Evolutionary conservation across 75 land plant species (phyloP).

Genomic region (Sequoia sempervirens): DNA sequence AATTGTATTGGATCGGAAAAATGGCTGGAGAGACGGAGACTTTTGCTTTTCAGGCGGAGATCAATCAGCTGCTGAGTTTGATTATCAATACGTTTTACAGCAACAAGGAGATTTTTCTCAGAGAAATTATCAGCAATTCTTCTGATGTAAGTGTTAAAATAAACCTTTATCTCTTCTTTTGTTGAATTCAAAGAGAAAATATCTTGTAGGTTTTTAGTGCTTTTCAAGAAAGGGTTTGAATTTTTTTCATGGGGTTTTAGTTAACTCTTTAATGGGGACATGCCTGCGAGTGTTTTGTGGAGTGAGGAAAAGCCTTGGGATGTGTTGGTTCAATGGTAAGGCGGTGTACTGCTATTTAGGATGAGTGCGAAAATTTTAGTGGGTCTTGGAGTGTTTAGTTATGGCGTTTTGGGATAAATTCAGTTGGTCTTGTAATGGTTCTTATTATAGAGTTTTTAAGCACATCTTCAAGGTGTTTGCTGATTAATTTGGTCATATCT

Average conservation of each 20-base stretch:
- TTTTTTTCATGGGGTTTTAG: no score
- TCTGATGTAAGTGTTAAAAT: conserved; percentile 19
- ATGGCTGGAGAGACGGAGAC: conserved; percentile 26
- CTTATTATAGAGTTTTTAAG: no score
- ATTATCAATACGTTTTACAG: conserved; percentile 49
- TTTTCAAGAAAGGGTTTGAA: neutral
- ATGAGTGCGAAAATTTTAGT: neutral
- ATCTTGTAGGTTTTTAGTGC: neutral
- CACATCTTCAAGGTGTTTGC: no score
- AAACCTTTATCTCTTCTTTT: neutral
- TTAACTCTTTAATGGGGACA: no score
- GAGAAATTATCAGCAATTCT: conserved; percentile 43
- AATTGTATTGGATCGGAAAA: neutral
- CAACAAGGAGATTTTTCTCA: conserved; percentile 77
- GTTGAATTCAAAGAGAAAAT: no score
- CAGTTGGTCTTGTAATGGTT: no score
- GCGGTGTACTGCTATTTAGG: neutral
- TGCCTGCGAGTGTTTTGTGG: no score
- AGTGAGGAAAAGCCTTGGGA: no score
- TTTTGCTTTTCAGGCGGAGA: conserved; percentile 35
- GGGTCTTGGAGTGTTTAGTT: neutral
- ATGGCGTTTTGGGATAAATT: no score
- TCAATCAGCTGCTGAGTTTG: conserved; percentile 35
- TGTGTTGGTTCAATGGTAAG: no score
- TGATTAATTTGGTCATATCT: no score